phyloP scores from a whole-genome alignment of 306 rosid species.

The Medicago truncatula region DNA sequence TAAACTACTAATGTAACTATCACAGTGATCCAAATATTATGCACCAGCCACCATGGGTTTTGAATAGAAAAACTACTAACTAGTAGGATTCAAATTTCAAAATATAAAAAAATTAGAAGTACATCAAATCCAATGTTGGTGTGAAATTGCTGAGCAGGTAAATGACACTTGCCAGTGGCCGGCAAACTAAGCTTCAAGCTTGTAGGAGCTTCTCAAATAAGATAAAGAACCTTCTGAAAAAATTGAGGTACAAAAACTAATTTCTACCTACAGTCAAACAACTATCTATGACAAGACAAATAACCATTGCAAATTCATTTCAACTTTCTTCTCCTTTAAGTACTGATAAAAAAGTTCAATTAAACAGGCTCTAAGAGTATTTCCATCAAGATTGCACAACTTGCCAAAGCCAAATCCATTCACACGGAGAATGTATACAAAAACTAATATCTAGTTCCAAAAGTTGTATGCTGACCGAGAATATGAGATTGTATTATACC shows the following conservation, averaged over 20 bases:
- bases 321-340: not conserved
- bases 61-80: slow-evolving; percentile 12
- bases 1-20: slow-evolving; percentile 27
- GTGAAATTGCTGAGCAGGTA: not conserved
- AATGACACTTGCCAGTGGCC: slow-evolving; percentile 27
- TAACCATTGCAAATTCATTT: not conserved
- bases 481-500: slow-evolving; percentile 53
- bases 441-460: slow-evolving; percentile 26
- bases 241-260: not conserved
- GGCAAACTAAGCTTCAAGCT: not conserved
- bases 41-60: slow-evolving; percentile 7
- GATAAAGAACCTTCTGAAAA: not conserved
- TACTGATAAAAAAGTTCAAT: not conserved
- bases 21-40: not conserved
- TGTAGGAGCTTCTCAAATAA: not conserved
- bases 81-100: slow-evolving; percentile 27
- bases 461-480: slow-evolving; percentile 16
- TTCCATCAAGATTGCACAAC: slow-evolving; percentile 3
- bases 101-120: slow-evolving; percentile 5
- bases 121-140: slow-evolving; percentile 9
- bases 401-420: slow-evolving; percentile 31
- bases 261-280: not conserved
- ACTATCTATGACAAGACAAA: not conserved
- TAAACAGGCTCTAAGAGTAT: not conserved
- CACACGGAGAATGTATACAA: slow-evolving; percentile 18